Evolutionary conservation across 2,329 filamentous ascomycete genomes (phyloP), one percentile per base, ranked within the genome.

Genomic region (Trichoderma pleuroti): DNA sequence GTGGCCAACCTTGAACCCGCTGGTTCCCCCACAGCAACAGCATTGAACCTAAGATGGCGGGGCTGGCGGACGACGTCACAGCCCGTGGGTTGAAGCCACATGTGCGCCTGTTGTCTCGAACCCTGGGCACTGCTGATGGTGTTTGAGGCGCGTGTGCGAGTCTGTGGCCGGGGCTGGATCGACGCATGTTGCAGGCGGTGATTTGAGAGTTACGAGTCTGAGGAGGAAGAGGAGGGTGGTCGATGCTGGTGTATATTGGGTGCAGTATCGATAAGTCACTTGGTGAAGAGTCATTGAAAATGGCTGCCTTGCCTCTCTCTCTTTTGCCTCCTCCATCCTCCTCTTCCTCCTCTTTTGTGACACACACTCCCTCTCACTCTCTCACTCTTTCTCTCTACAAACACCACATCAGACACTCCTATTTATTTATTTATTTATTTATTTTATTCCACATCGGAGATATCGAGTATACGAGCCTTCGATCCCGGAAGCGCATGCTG

Each of bases 51-150:
- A n/a, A n/a, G n/a, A 36, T 28, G 61, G 49, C 63, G 63, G 63
- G 63, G 63, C 52, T 56, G 63, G 49, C 57, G 18, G 52, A 66
- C 63, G 52, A 67, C 64, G 64, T 67, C 64, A 67, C 64, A 49
- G 64, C 64, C 64, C 54, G 52, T 59, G 52, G 52, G 39, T 42
- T 67, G 64, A 42, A 67, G 64, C 54, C 54, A 46, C 64, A 67
- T 67, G 64, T 57, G 34, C 28, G 49, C 54, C 18, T 49, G 57
- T 18, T 42, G 52, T 67, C 34, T 57, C 36, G 24, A 24, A 52
- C 36, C 8, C n/a, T 64, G 42, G 61, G 42, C 60, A 26, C 52
- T 30, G 52, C 24, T 56, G 52, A 56, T 28, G 52, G 16, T 56
- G 52, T 56, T 52, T 52, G 46, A 21, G 60, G 36, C 60, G 62